A percentile compares a stretch with the other conserved stretches of the same genome.
Evolutionary conservation across 228 moss, liverwort and hornwort genomes (phyloP).

Genomic region (Sphagnum magellanicum): DNA sequence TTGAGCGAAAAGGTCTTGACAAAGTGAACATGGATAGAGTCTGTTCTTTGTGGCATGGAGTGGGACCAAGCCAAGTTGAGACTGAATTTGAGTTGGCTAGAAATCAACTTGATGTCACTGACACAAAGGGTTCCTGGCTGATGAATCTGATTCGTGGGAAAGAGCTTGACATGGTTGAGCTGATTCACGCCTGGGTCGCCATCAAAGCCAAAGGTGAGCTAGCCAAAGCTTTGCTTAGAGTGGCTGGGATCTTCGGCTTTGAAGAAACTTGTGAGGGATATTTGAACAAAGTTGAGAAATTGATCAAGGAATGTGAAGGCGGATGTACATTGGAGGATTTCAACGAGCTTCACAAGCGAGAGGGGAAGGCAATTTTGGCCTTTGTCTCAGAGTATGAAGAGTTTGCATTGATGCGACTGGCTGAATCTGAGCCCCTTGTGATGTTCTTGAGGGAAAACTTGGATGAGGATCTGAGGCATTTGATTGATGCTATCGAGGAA

Average conservation of each 20-base stretch:
- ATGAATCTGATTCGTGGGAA: constrained; percentile 21
- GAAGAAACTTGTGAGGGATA: constrained; percentile 35
- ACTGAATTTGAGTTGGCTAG: constrained; percentile 37
- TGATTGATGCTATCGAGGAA: constrained; percentile 61
- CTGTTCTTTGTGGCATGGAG: constrained; percentile 31
- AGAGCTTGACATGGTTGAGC: constrained; percentile 29
- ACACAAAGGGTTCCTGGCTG: constrained; percentile 10
- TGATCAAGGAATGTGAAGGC: constrained; percentile 26
- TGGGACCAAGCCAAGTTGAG: constrained; percentile 30
- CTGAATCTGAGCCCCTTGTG: constrained; percentile 37
- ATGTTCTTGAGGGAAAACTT: constrained; percentile 38
- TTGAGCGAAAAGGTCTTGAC: constrained; percentile 25
- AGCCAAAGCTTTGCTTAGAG: constrained; percentile 32
- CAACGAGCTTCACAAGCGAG: constrained; percentile 25
- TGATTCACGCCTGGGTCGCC: constrained; percentile 54
- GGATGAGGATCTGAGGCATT: constrained; percentile 47
- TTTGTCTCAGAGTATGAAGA: constrained; percentile 30
- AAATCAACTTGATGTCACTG: constrained; percentile 22
- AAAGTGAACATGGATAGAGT: constrained; percentile 40
- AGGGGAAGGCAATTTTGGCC: constrained; percentile 31
- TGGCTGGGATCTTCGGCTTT: constrained; percentile 36
- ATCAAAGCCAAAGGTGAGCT: constrained; percentile 35
- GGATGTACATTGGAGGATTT: constrained; percentile 41
- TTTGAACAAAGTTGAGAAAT: constrained; percentile 16
- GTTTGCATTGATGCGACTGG: constrained; percentile 34